Evolutionary conservation across 257 asterid genomes (phyloP), one percentile per base, ranked within the genome.

Genomic region (Handroanthus guayacan): DNA sequence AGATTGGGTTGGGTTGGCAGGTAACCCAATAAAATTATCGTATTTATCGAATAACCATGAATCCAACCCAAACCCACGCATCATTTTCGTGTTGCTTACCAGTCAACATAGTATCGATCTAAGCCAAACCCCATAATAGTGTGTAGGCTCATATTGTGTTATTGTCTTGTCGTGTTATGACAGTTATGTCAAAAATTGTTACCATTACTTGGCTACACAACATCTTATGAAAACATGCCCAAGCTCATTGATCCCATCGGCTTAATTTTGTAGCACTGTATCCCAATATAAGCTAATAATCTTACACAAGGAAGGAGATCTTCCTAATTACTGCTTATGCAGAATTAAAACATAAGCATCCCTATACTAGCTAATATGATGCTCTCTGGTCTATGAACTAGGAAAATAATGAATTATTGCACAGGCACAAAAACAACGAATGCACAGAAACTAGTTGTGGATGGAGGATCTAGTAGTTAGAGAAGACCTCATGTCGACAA

Each of bases 401-500:
- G 60, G 31, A 43, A 20, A 45, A 47, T 13, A 45, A 45, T 12
- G 43, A 50, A 50, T 68, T 1, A 47, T 34, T 67, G 47, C 72
- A 67, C 9, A 2, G 16, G 6, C 18, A 9, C 56, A 8, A 13
- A 39, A 71, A n/a, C 52, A 2, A 71, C 3, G 13, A 25, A 6
- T 11, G 12, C 75, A 55, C 50, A 36, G 4, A 52, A 34, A 14
- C 14, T 10, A 88, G 67, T 81, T 50, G 67, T 86, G 90, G 41
- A 57, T 47, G 6, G 89, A 76, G 47, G 93, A 82, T 87, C 95
- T 75, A 6, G 97, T 92, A 4, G 95, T 92, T 8, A 92, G 88
- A 16, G 97, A 92, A 38, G 96, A 79, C 81, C 95, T 89, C 97
- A 92, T 90, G 60, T 87, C 91, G 2, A 90, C 97, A 67, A 90